Conservation (phyloP, 768 basidiomycete species). For the Arthromyces matolae region DNA sequence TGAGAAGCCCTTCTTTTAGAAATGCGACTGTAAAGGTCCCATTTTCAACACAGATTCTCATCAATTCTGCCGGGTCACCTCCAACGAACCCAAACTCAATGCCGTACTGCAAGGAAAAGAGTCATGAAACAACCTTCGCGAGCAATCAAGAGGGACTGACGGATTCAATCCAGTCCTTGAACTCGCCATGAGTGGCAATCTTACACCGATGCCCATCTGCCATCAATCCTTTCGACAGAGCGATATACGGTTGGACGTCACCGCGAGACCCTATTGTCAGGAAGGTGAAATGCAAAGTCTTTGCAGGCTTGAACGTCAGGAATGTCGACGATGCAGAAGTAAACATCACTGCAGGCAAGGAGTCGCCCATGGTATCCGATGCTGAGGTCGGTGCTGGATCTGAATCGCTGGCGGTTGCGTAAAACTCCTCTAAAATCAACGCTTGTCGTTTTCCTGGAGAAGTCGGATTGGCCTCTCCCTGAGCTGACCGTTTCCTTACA, state of each 20-base stretch:
- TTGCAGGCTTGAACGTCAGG: slow-evolving; percentile 90
- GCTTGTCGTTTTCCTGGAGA: slow-evolving; percentile 64
- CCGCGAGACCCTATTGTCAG: slow-evolving; percentile 95
- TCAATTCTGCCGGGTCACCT: slow-evolving; percentile 95
- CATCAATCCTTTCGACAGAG: slow-evolving; percentile 87
- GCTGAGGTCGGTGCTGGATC: slow-evolving; percentile 46
- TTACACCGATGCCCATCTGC: slow-evolving; percentile 84
- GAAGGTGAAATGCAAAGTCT: slow-evolving; percentile 86
- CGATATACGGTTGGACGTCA: slow-evolving; percentile 98
- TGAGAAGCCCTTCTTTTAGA: slow-evolving; percentile 83
- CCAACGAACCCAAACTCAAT: slow-evolving; percentile 94
- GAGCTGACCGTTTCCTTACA: slow-evolving; percentile 44
- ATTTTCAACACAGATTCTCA: slow-evolving; percentile 97
- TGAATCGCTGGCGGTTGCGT: slow-evolving; percentile 38
- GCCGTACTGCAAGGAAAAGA: slow-evolving; percentile 59
- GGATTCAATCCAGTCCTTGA: slow-evolving; percentile 91
- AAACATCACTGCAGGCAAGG: slow-evolving; percentile 91
- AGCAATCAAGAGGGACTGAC: slow-evolving; percentile 44
- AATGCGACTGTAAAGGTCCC: slow-evolving; percentile 97
- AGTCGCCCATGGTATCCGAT: slow-evolving; percentile 60
- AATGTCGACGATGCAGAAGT: slow-evolving; percentile 95
- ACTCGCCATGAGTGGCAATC: slow-evolving; percentile 96
- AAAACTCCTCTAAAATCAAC: slow-evolving; percentile 82
- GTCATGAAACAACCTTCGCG: slow-evolving; percentile 4
- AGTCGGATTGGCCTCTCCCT: slow-evolving; percentile 39